Conservation (phyloP, 768 basidiomycete species). For the Boletellus ananas region DNA sequence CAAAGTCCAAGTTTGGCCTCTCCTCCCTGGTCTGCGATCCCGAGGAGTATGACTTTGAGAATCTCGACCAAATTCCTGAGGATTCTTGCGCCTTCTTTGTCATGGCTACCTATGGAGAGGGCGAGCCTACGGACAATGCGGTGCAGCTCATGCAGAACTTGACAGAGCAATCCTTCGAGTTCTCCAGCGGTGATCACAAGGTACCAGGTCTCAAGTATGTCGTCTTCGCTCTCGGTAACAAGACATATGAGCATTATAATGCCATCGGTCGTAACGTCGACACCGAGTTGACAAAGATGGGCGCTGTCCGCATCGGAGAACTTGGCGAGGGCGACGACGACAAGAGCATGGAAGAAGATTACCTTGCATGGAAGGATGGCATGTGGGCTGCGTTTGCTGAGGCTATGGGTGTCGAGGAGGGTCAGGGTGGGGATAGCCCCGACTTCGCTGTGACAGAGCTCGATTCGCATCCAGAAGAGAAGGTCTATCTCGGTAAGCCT, state of each 20-base stretch:
- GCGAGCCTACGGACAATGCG: conserved; percentile 98
- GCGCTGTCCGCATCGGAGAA: conserved; percentile 80
- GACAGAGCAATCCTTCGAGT: conserved; percentile 82
- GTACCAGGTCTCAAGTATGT: conserved; percentile 91
- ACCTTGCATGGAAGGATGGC: conserved; percentile 96
- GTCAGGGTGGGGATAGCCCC: conserved; percentile 90
- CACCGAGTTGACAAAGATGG: conserved; percentile 66
- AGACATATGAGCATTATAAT: conserved; percentile 96
- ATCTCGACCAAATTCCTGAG: conserved; percentile 85
- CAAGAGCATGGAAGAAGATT: conserved; percentile 99
- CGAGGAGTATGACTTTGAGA: conserved; percentile 98
- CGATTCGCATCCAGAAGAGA: conserved; percentile 68
- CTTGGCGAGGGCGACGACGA: conserved; percentile 98
- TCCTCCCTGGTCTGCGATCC: conserved; percentile 97
- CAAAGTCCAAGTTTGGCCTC: conserved; percentile 92
- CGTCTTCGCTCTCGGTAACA: conserved; percentile 89
- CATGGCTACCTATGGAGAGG: conserved; percentile 98
- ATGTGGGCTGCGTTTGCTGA: conserved; percentile 93
- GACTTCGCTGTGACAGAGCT: conserved; percentile 93
- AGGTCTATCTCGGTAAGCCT: conserved; percentile 83
- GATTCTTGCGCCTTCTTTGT: conserved; percentile 90
- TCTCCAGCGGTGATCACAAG: conserved; percentile 70
- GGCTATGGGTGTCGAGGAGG: conserved; percentile 87
- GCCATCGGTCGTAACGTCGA: conserved; percentile 82
- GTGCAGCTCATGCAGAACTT: conserved; percentile 92